Evolutionary conservation across 176 grass and related monocot genomes (phyloP).

Genomic region (Musa troglodytarum): DNA sequence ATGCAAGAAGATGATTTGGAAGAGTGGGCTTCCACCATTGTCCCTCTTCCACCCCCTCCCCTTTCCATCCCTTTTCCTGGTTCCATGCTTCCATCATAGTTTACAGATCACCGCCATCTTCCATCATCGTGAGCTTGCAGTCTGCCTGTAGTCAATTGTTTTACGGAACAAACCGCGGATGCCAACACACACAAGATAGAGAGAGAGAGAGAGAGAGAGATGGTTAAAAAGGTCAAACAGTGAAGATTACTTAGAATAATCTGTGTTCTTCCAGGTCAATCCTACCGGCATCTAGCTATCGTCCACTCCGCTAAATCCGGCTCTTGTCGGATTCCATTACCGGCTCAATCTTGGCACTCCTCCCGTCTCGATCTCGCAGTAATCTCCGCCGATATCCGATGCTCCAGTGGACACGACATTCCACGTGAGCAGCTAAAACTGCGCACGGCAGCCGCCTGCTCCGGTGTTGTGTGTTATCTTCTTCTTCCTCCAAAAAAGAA

Average conservation of each 20-base stretch:
- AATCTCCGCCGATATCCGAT: too few species aligned
- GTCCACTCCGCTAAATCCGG: too few species aligned
- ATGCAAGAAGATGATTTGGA: background rate
- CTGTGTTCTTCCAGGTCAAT: background rate
- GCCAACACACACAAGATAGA: background rate
- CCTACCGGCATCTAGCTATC: background rate
- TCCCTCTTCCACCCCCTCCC: background rate
- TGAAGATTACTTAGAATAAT: background rate
- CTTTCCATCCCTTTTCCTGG: background rate
- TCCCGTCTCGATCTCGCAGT: too few species aligned
- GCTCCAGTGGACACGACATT: too few species aligned
- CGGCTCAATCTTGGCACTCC: too few species aligned
- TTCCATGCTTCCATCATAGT: background rate
- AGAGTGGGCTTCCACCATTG: background rate
- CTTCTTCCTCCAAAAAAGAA: too few species aligned
- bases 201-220: background rate
- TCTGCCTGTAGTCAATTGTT: background rate
- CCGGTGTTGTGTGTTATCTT: too few species aligned
- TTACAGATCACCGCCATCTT: background rate
- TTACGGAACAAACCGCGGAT: background rate
- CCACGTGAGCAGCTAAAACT: too few species aligned
- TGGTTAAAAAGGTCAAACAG: background rate
- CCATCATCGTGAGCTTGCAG: background rate
- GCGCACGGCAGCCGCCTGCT: too few species aligned
- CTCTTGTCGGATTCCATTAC: too few species aligned